phyloP scores from a whole-genome alignment of 1,284 basidiomycete species.

The Mycena sp. region DNA sequence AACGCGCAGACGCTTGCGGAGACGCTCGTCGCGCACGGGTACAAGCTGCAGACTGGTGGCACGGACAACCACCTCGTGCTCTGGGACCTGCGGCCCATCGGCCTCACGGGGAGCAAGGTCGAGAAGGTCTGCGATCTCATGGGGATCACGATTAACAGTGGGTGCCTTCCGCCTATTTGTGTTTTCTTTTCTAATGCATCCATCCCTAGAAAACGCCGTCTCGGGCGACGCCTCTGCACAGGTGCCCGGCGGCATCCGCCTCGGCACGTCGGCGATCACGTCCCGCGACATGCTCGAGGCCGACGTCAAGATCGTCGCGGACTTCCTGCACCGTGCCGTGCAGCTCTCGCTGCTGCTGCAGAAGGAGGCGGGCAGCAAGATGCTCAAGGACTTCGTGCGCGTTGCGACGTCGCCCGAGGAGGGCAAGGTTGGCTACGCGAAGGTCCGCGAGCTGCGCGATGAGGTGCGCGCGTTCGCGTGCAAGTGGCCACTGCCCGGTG shows the following conservation, averaged over 20 bases:
- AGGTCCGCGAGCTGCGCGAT: conserved; percentile 76
- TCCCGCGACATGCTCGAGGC: conserved; percentile 93
- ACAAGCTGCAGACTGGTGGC: conserved; percentile 97
- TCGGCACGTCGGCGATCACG: conserved; percentile 95
- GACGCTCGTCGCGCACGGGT: conserved; percentile 80
- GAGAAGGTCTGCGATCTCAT: conserved; percentile 97
- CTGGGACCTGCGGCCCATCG: conserved; percentile 96
- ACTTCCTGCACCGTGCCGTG: conserved; percentile 92
- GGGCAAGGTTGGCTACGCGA: conserved; percentile 74
- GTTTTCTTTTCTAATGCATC: background rate
- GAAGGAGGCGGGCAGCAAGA: conserved; percentile 94
- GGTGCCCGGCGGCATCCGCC: conserved; percentile 96
- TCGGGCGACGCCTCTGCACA: conserved; percentile 96
- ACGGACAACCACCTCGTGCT: conserved; percentile 98
- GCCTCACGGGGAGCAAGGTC: conserved; percentile 96
- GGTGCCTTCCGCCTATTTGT: too few relatives aligned
- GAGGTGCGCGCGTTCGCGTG: conserved; percentile 87
- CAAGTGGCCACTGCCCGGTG: conserved; percentile 93
- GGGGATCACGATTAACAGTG: conserved; percentile 96
- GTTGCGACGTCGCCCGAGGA: conserved; percentile 79
- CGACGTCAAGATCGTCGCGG: conserved; percentile 89
- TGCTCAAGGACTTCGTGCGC: conserved; percentile 95
- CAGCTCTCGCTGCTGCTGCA: conserved; percentile 90
- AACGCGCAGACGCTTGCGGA: conserved; percentile 85
- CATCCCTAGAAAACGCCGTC: conserved; percentile 87